A percentile compares a stretch with the other conserved stretches of the same genome.
These are phyloP conservation scores for Aspergillus viridinutans DNA, from an alignment of 2,329 filamentous ascomycete species.

Conservation along the genomic window DNA sequence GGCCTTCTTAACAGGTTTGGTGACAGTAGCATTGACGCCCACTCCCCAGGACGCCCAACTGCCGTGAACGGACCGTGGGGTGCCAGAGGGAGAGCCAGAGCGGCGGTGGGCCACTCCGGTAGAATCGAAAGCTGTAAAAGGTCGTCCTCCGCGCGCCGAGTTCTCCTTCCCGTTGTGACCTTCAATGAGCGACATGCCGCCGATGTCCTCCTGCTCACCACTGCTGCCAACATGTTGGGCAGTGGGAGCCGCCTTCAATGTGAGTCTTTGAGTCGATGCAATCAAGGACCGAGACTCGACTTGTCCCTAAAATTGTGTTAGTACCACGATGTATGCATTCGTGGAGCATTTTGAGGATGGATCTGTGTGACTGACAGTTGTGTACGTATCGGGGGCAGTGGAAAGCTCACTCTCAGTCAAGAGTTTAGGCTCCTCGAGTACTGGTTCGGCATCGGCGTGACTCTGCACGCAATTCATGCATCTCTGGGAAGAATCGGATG, in stretches of 20 bases:
- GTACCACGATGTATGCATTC: not conserved
- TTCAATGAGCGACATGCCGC: slow-evolving; percentile 17
- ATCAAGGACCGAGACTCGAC: slow-evolving; percentile 6
- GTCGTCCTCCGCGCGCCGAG: slow-evolving; percentile 3
- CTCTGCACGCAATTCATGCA: slow-evolving; percentile 39
- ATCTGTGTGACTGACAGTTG: slow-evolving; percentile 5
- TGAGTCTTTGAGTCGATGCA: slow-evolving; percentile 3
- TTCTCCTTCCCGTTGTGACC: slow-evolving; percentile 3
- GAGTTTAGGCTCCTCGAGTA: slow-evolving; percentile 28
- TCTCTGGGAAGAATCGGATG: slow-evolving; percentile 27
- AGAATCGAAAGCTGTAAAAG: slow-evolving; percentile 18
- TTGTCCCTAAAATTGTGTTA: slow-evolving; percentile 13
- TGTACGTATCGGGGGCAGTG: slow-evolving; percentile 2
- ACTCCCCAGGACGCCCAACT: slow-evolving; percentile 16
- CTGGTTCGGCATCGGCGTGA: slow-evolving; percentile 28
- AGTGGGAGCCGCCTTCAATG: not conserved
- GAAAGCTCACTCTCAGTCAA: slow-evolving; percentile 15
- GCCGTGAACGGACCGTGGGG: slow-evolving; percentile 9
- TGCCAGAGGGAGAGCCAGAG: slow-evolving; percentile 7
- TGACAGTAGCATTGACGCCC: not conserved
- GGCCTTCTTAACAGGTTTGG: slow-evolving; percentile 4
- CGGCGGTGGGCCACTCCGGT: slow-evolving; percentile 16
- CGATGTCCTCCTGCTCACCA: slow-evolving; percentile 11
- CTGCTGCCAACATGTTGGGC: not conserved
- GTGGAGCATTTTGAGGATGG: not conserved